Evolutionary conservation across 805 yeast genomes (phyloP), one percentile per base, ranked within the genome.

Genomic region (Myxozyma udenii): DNA sequence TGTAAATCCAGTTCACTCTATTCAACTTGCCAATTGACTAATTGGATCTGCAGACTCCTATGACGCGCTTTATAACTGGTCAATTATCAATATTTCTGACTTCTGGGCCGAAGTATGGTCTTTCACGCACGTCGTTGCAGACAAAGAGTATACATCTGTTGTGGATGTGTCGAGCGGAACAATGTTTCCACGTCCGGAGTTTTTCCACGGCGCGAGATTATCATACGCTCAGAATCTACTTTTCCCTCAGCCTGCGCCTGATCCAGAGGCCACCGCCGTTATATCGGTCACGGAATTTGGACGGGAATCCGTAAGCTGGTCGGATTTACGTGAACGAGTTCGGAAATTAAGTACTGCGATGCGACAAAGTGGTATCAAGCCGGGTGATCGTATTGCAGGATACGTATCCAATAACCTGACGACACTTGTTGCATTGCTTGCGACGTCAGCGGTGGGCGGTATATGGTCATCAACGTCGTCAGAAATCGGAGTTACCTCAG

Each of bases 401-500:
- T 60, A 60, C 50, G 62, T 59, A 14, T 49, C 58, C 11, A 59
- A 59, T 26, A 60, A 59, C 37, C 55, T 41, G 25, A 46, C 51
- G 4, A 60, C 63, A 19, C 47, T 59, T n/a, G 52, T 60, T 6
- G 38, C 57, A 11, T 30, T 60, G 12, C 45, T 59, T 5, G 63
- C 63, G 4, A 51, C 58, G 3, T 58, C 63, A 4, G 45, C 62
- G 12, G 41, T 59, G n/a, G 63, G 63, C 24, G 63, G 50, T 2
- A 50, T 60, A 3, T 59, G 63, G 63, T 56, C 61, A 16, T 56
- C 63, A 14, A 60, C 62, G 14, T 50, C 61, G 16, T 49, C 57
- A n/a, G 63, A 60, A 40, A 60, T 59, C 25, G 63, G 63, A 19
- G 50, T 53, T 9, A 48, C 24, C 14, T 42, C 61, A 12, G 63